A percentile compares a stretch with the other conserved stretches of the same genome.
phyloP scores from a whole-genome alignment of 2,329 filamentous ascomycete genomes.

The Colletotrichum simmondsii region DNA sequence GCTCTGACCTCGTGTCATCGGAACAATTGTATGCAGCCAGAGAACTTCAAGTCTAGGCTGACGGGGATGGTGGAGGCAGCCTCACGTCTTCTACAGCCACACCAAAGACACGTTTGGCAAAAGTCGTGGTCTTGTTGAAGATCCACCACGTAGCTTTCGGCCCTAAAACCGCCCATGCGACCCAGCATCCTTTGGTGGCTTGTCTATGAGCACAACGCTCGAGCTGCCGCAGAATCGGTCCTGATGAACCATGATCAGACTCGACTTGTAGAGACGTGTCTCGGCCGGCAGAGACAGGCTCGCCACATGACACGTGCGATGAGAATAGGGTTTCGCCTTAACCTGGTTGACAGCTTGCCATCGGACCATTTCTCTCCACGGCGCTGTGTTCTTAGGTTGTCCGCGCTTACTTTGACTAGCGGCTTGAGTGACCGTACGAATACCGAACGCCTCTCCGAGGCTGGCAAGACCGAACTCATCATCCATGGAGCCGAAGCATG shows the following conservation, averaged over 20 bases:
- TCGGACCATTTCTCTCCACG: constrained; percentile 28
- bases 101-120: constrained; percentile 19
- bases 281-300: constrained; percentile 26
- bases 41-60: constrained; percentile 29
- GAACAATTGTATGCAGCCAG: constrained; percentile 25
- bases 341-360: constrained; percentile 19
- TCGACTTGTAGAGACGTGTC: constrained; percentile 24
- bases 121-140: constrained; percentile 21
- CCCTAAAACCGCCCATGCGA: constrained; percentile 23
- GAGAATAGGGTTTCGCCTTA: constrained; percentile 22
- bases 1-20: constrained; percentile 18
- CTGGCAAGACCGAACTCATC: background rate
- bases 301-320: constrained; percentile 32
- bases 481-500: background rate
- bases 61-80: constrained; percentile 25
- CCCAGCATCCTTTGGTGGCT: constrained; percentile 13
- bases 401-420: background rate
- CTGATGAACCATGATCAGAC: background rate
- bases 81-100: constrained; percentile 12
- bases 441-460: background rate
- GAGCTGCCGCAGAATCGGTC: constrained; percentile 3
- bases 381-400: constrained; percentile 4
- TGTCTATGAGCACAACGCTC: constrained; percentile 24
- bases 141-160: constrained; percentile 29
- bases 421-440: background rate